Evolutionary conservation across 1,284 basidiomycete species (phyloP), one percentile per base, ranked within the genome.

Genomic region (Marasmius oreades): DNA sequence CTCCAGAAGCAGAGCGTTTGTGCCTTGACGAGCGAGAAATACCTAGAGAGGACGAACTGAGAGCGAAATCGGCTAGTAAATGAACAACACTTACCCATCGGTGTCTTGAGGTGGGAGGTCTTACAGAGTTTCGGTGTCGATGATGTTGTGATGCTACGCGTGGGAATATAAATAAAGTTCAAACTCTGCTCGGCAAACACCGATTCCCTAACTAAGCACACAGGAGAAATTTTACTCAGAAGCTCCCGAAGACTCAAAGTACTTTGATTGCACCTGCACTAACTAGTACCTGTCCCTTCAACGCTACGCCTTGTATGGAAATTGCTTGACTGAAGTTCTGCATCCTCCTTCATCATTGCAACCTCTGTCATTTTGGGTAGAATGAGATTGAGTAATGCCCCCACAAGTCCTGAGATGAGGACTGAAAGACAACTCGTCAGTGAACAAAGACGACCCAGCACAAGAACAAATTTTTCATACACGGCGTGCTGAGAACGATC

Each of bases 21-120:
- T 97, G 93, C 73, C 94, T 85, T 68, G 93, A 95, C 65, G 93
- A 85, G 69, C 94, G 88, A 69, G 94, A 90, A 74, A 97, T 97
- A 92, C 93, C 92, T 92, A 65, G 22, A 53, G 51, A 39, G 3
- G 45, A 51, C 53, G 42, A 28, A 37, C 61, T 34, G 59, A 44
- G 52, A 45, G 22, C 52, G 51, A 46, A 44, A 51, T 59, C 46
- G 18, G 8, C 22, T 42, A 55, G 50, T 52, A 28, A 59, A 60
- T 59, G 55, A 59, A 63, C 68, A 69, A 62, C 66, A 76, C 80
- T 72, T 56, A 82, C 82, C 82, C 82, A 85, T 50, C 47, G 47
- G 47, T 50, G 47, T 85, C 72, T 73, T 71, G 55, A 47, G 34
- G 51, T 36, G 72, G 72, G 70, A 63, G 66, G 65, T 65, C 67